These are phyloP conservation scores for Colletotrichum paranaense DNA, from an alignment of 2,329 filamentous ascomycete genomes.

Conservation along the genomic window DNA sequence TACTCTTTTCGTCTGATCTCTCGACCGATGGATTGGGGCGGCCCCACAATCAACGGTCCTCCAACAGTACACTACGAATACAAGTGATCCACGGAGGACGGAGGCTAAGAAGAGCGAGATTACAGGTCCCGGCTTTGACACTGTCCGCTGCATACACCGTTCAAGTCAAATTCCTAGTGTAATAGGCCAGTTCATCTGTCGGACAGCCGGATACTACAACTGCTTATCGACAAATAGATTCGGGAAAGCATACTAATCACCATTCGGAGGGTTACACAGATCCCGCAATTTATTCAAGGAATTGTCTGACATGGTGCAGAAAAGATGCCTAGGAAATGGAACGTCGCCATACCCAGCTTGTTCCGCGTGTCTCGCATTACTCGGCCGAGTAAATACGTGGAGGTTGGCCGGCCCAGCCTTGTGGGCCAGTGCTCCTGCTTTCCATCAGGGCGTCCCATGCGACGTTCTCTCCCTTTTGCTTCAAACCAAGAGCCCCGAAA, in stretches of 20 bases:
- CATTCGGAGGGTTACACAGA: background rate
- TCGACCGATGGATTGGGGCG: conserved; percentile 8
- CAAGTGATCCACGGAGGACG: background rate
- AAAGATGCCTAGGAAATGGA: background rate
- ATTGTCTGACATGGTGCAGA: background rate
- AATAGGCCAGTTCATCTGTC: background rate
- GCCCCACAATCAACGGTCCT: conserved; percentile 13
- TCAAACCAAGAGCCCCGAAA: background rate
- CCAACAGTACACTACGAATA: background rate
- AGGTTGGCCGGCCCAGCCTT: conserved; percentile 19
- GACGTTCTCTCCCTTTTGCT: conserved; percentile 13
- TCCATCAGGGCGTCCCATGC: conserved; percentile 20
- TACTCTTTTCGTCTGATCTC: conserved; percentile 28
- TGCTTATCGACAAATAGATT: background rate
- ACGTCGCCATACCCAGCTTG: background rate
- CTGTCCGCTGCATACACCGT: conserved; percentile 24
- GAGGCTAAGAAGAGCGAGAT: conserved; percentile 12
- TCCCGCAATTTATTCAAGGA: too few relatives aligned
- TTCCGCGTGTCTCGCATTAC: background rate
- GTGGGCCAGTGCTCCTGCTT: conserved; percentile 16
- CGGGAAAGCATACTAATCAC: background rate
- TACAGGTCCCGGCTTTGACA: conserved; percentile 14
- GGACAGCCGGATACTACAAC: background rate
- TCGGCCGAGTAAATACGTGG: conserved; percentile 8
- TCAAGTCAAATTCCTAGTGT: background rate